Conservation (phyloP, 1,139 yeast genomes). For the Geotrichum reessii region DNA sequence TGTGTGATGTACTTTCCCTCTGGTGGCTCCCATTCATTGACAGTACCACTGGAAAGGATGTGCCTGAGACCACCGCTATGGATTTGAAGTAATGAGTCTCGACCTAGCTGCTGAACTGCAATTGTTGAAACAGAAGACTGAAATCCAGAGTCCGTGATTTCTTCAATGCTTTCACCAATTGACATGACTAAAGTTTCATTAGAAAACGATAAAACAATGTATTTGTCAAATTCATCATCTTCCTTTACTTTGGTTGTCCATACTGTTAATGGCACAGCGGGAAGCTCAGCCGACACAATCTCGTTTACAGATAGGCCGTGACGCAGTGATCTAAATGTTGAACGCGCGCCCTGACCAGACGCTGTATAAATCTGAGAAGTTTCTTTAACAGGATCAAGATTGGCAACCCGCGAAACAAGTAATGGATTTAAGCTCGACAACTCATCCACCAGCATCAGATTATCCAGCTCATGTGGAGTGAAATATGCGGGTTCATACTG, state of each 20-base stretch:
- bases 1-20: slow-evolving; percentile 60
- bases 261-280: slow-evolving; percentile 54
- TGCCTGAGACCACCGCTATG: slow-evolving; percentile 70
- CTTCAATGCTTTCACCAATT: slow-evolving; percentile 75
- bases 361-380: slow-evolving; percentile 39
- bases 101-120: slow-evolving; percentile 66
- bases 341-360: slow-evolving; percentile 40
- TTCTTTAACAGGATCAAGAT: slow-evolving; percentile 29
- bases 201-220: slow-evolving; percentile 60
- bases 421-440: slow-evolving; percentile 56
- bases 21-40: slow-evolving; percentile 78
- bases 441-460: slow-evolving; percentile 54
- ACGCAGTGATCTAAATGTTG: slow-evolving; percentile 48
- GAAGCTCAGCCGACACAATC: slow-evolving; percentile 67
- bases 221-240: slow-evolving; percentile 51
- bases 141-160: slow-evolving; percentile 62
- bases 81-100: slow-evolving; percentile 60
- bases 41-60: slow-evolving; percentile 40
- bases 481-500: slow-evolving; percentile 31
- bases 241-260: slow-evolving; percentile 52
- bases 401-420: slow-evolving; percentile 44
- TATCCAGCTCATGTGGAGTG: slow-evolving; percentile 41
- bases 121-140: slow-evolving; percentile 55
- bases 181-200: slow-evolving; percentile 68
- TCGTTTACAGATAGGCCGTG: slow-evolving; percentile 58